Conservation (phyloP, 2,329 filamentous ascomycete genomes). For the Anisogramma anomala region DNA sequence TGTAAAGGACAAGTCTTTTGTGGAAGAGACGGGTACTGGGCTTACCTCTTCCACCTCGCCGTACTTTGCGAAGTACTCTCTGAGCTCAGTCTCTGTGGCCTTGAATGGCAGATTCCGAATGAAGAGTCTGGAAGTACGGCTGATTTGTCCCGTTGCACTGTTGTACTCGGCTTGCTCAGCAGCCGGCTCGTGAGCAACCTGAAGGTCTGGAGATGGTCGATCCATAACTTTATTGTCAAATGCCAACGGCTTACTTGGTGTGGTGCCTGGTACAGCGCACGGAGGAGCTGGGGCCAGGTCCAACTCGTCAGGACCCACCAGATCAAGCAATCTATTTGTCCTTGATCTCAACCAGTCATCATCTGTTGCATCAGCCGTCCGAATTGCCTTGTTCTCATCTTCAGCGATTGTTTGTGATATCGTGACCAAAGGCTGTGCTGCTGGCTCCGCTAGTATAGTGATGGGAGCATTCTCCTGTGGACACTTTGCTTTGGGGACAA, state of each 20-base stretch:
- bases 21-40: conserved; percentile 19
- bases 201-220: conserved; percentile 14
- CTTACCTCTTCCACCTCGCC: conserved; percentile 82
- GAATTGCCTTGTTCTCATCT: conserved; percentile 1
- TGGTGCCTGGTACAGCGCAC: conserved; percentile 16
- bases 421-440: conserved; percentile 8
- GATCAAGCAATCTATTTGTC: no score
- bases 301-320: neutral
- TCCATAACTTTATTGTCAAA: conserved; percentile 13
- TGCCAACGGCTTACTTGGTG: conserved; percentile 7
- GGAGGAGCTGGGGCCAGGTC: conserved; percentile 15
- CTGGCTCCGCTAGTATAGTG: conserved; percentile 10
- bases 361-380: conserved; percentile 46
- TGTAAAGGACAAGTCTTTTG: conserved; percentile 32
- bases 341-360: conserved; percentile 55
- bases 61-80: conserved; percentile 57
- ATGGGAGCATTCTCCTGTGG: conserved; percentile 18
- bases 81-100: conserved; percentile 65
- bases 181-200: conserved; percentile 12
- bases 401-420: conserved; percentile 2
- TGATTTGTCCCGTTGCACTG: conserved; percentile 47
- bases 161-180: conserved; percentile 26
- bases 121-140: conserved; percentile 67
- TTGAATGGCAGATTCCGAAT: conserved; percentile 80
- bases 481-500: conserved; percentile 38